These are phyloP conservation scores for Aspergillus funiculosus DNA, from an alignment of 495 filamentous ascomycete species.

Conservation along the genomic window DNA sequence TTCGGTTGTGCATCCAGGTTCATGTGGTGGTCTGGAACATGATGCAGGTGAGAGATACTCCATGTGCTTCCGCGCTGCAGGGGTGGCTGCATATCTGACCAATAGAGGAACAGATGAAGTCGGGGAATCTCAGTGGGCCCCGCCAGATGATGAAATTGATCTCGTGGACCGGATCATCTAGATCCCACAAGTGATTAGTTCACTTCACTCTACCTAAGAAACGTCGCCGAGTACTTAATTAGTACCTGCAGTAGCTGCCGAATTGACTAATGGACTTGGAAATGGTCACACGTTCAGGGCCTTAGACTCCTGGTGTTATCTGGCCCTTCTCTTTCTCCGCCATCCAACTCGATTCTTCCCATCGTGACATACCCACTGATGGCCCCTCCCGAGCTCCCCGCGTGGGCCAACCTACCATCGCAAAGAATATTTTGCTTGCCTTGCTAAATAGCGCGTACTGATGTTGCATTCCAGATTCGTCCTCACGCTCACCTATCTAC, in stretches of 20 bases:
- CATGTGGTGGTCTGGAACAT: neutral
- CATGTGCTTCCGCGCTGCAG: neutral
- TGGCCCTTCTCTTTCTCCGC: neutral
- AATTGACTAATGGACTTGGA: neutral
- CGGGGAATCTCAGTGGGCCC: neutral
- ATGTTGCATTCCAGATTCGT: neutral
- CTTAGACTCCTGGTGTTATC: neutral
- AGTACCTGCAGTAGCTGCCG: no score
- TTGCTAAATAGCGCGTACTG: neutral
- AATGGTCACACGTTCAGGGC: neutral
- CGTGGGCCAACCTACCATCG: neutral
- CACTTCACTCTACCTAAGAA: no score
- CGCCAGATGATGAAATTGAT: slow-evolving; percentile 1
- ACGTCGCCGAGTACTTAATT: no score
- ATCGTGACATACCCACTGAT: neutral
- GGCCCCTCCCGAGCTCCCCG: neutral
- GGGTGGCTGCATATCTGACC: slow-evolving; percentile 1
- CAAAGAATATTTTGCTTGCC: neutral
- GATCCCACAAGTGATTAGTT: no score
- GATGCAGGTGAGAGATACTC: slow-evolving; percentile 1
- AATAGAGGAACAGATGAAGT: slow-evolving; percentile 1
- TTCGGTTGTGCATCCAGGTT: neutral
- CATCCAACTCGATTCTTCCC: neutral
- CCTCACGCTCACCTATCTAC: slow-evolving; percentile 1
- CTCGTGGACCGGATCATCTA: slow-evolving; percentile 2